Percentiles rank a stretch among this genome's conserved stretches.
Conservation (phyloP, 2,329 filamentous ascomycete genomes). For the Aspergillus ibericus region DNA sequence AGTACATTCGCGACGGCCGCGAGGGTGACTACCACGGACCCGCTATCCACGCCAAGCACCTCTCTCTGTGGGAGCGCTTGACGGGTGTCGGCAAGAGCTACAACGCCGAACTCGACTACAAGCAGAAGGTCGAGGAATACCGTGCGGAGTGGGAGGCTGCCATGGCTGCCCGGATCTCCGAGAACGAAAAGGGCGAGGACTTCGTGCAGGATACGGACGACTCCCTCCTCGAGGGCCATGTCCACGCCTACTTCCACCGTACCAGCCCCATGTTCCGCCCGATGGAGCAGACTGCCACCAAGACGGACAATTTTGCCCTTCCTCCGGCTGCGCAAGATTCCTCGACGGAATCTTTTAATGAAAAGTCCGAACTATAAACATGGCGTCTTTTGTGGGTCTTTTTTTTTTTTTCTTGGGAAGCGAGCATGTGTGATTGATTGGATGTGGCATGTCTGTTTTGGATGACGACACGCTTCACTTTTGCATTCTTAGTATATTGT, state of each 20-base stretch:
- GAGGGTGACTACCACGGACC: conserved; percentile 87
- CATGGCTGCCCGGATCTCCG: conserved; percentile 50
- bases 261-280: conserved; percentile 48
- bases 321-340: conserved; percentile 35
- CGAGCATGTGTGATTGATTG: conserved; percentile 7
- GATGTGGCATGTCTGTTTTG: conserved; percentile 5
- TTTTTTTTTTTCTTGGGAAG: conserved; percentile 10
- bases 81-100: conserved; percentile 78
- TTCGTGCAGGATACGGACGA: conserved; percentile 45
- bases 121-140: conserved; percentile 83
- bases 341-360: conserved; percentile 23
- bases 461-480: not conserved
- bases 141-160: conserved; percentile 56
- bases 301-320: conserved; percentile 34
- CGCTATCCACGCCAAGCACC: conserved; percentile 83
- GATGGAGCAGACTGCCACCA: conserved; percentile 33
- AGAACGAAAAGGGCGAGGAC: conserved; percentile 45
- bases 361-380: conserved; percentile 23
- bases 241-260: conserved; percentile 56
- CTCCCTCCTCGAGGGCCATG: conserved; percentile 50
- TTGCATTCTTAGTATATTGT: conserved; percentile 2
- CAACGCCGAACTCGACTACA: conserved; percentile 77
- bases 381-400: not conserved
- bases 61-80: conserved; percentile 84
- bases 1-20: conserved; percentile 75